Evolutionary conservation across 495 filamentous ascomycete genomes (phyloP).

Genomic region (Penicillium parvum): DNA sequence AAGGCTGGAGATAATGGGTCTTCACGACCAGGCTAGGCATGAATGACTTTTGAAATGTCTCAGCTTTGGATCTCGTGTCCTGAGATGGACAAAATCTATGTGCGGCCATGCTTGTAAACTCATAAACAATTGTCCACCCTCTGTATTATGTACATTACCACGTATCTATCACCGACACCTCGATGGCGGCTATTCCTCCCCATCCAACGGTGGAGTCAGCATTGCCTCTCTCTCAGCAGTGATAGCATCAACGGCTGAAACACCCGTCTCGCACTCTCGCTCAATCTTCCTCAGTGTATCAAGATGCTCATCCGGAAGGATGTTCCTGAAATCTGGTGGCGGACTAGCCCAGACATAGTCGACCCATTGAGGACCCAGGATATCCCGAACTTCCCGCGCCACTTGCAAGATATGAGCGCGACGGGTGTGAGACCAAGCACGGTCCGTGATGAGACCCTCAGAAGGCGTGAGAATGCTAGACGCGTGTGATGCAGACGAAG

Average conservation of each 20-base stretch:
- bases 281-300: conserved; percentile 13
- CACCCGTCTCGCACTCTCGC: conserved; percentile 2
- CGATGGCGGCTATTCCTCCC: conserved; percentile 17
- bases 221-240: conserved; percentile 9
- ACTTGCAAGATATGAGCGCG: conserved; percentile 55
- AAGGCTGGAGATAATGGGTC: no score
- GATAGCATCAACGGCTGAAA: conserved; percentile 1
- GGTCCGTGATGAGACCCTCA: conserved; percentile 43
- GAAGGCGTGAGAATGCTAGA: conserved; percentile 32
- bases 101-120: background rate
- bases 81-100: background rate
- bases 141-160: no score
- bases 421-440: conserved; percentile 56
- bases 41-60: no score
- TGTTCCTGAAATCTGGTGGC: conserved; percentile 55
- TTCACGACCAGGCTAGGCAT: no score
- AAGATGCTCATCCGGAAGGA: conserved; percentile 32
- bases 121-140: no score
- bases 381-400: conserved; percentile 57
- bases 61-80: no score
- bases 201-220: conserved; percentile 33
- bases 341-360: conserved; percentile 74
- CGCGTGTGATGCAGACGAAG: conserved; percentile 12
- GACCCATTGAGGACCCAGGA: conserved; percentile 59
- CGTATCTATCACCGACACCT: background rate